These are phyloP conservation scores for Colletotrichum echinochloae DNA, from an alignment of 2,329 filamentous ascomycete genomes.

Conservation along the genomic window DNA sequence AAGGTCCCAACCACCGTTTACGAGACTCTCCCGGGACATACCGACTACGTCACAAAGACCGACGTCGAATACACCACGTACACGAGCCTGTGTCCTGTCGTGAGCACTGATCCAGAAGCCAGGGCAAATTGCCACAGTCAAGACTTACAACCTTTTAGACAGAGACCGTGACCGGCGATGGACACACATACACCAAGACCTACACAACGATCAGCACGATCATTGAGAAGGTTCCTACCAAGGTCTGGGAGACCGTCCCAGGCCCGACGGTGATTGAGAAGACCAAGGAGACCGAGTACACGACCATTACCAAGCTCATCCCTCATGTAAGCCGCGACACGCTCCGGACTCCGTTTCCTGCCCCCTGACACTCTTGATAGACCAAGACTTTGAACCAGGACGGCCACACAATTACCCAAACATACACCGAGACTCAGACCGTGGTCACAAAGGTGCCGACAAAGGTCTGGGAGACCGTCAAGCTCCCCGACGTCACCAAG, in stretches of 20 bases:
- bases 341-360: not conserved
- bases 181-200: constrained; percentile 46
- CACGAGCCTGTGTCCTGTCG: constrained; percentile 59
- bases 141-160: constrained; percentile 13
- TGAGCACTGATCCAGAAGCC: not conserved
- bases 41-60: constrained; percentile 50
- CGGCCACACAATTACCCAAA: constrained; percentile 42
- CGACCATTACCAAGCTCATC: constrained; percentile 34
- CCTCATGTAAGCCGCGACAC: constrained; percentile 4
- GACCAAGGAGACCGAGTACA: constrained; percentile 46
- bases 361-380: not conserved
- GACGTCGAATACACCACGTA: constrained; percentile 56
- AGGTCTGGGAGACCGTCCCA: constrained; percentile 52
- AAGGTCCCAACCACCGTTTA: constrained; percentile 50
- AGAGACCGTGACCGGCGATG: constrained; percentile 54
- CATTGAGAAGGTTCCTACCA: constrained; percentile 49
- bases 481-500: constrained; percentile 52
- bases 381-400: constrained; percentile 39
- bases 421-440: constrained; percentile 46
- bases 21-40: constrained; percentile 50
- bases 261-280: constrained; percentile 50
- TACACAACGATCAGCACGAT: constrained; percentile 47
- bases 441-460: constrained; percentile 48
- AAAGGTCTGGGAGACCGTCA: constrained; percentile 51
- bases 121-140: not conserved